Evolutionary conservation across 495 filamentous ascomycete species (phyloP), one percentile per base, ranked within the genome.

Genomic region (Aspergillus mulundensis): DNA sequence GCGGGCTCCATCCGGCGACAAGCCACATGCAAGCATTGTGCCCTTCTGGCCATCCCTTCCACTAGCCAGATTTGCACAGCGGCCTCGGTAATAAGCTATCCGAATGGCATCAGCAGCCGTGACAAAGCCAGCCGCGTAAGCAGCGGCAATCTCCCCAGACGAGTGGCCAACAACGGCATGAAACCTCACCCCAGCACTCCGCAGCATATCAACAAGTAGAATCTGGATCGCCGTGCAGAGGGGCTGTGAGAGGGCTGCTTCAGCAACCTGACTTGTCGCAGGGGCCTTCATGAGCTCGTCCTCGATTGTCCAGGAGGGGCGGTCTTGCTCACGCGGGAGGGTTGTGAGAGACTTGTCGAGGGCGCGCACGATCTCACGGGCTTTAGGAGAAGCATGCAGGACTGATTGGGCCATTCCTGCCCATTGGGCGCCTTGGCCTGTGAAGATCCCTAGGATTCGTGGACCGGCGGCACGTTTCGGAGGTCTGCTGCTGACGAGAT

Each of bases 381-480:
- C 25, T 3, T 28, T 3, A 8, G 25, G 25, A 3, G 25, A 28
- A 3, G 25, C 8, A 3, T 3, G 3, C 4, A 28, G 25, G 25
- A 28, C 4, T 3, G 25, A 28, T 71, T 67, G 11, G 63, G 78
- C 82, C 84, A 88, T 87, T 8, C 67, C 66, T 11, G 79, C 66
- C 81, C 84, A 88, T 60, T 88, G 86, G 0, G 85, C 84, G 18
- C 86, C 86, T 58, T 89, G 86, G 4, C 86, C 86, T 8, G 84
- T 87, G 42, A 75, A 75, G 4, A 68, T 58, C 0, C 57, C 64
- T 5, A 71, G 53, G 3, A 69, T 4, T 19, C 60, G 4, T 63
- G 61, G 10, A 65, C 45, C 0, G 56, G 60, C 0, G 10, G 7
- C 7, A 7, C 21, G 40, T 56, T 18, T 45, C 57, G 4, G 61